Evolutionary conservation across 305 asterid genomes (phyloP).

Genomic region (Fraxinus dipetala): DNA sequence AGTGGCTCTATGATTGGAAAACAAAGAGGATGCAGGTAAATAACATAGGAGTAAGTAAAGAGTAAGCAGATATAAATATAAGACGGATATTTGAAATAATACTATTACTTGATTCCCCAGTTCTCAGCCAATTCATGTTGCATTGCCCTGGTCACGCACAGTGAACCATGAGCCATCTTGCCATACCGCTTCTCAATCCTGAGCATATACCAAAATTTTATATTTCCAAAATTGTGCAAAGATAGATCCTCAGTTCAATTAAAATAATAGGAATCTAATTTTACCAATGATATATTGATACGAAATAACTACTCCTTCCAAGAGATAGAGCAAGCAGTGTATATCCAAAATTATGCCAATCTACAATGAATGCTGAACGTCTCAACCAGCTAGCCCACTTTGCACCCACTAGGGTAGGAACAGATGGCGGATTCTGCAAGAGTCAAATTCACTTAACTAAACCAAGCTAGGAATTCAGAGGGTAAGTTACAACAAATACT

Average conservation of each 20-base stretch:
- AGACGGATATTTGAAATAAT: constrained; percentile 8
- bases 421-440: constrained; percentile 94
- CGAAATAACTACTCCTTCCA: constrained; percentile 78
- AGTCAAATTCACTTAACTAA: background rate
- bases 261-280: constrained; percentile 9
- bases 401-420: constrained; percentile 90
- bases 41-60: constrained; percentile 11
- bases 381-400: constrained; percentile 88
- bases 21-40: constrained; percentile 1
- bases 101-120: constrained; percentile 82
- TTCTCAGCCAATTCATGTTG: constrained; percentile 86
- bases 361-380: constrained; percentile 66
- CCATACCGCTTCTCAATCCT: constrained; percentile 93
- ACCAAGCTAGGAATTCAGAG: background rate
- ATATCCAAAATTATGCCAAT: constrained; percentile 97
- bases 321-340: constrained; percentile 82
- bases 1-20: constrained; percentile 56
- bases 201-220: constrained; percentile 29
- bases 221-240: constrained; percentile 19
- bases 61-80: constrained; percentile 4
- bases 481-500: background rate
- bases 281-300: constrained; percentile 72
- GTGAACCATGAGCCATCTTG: constrained; percentile 81
- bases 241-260: constrained; percentile 7
- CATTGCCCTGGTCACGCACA: constrained; percentile 94